Evolutionary conservation across 805 yeast genomes (phyloP).

Genomic region (Candida yuanshanica): DNA sequence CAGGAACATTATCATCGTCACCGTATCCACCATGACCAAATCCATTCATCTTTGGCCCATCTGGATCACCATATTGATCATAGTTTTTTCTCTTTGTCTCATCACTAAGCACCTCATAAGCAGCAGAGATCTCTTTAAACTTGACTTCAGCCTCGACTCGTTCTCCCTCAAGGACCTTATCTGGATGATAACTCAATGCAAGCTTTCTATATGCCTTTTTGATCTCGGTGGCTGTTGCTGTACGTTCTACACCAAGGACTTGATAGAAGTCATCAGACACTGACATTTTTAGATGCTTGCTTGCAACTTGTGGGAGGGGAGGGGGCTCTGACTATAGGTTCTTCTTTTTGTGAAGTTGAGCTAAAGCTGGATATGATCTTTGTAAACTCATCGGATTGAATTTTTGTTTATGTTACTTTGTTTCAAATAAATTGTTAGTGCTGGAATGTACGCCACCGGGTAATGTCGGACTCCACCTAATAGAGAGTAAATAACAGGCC

Average conservation of each 20-base stretch:
- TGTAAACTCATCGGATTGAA: not conserved
- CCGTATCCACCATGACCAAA: slow-evolving; percentile 35
- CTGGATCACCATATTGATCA: slow-evolving; percentile 47
- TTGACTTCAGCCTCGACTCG: slow-evolving; percentile 66
- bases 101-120: slow-evolving; percentile 78
- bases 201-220: slow-evolving; percentile 79
- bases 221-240: slow-evolving; percentile 68
- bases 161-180: slow-evolving; percentile 66
- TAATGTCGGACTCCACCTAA: not conserved
- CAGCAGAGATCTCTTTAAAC: slow-evolving; percentile 81
- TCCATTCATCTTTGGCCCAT: slow-evolving; percentile 25
- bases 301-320: too few relatives aligned
- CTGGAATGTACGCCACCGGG: not conserved
- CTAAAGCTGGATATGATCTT: too few relatives aligned
- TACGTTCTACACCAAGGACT: slow-evolving; percentile 58
- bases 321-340: too few relatives aligned
- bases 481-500: not conserved
- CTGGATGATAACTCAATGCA: slow-evolving; percentile 85
- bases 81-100: slow-evolving; percentile 54
- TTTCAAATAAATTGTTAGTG: not conserved
- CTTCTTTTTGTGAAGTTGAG: too few relatives aligned
- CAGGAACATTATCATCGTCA: slow-evolving; percentile 33
- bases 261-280: slow-evolving; percentile 41
- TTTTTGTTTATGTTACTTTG: not conserved
- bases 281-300: slow-evolving; percentile 4